These are phyloP conservation scores for Rozella allomycis DNA, from an alignment of 371 early-diverging fungal species.

Conservation along the genomic window DNA sequence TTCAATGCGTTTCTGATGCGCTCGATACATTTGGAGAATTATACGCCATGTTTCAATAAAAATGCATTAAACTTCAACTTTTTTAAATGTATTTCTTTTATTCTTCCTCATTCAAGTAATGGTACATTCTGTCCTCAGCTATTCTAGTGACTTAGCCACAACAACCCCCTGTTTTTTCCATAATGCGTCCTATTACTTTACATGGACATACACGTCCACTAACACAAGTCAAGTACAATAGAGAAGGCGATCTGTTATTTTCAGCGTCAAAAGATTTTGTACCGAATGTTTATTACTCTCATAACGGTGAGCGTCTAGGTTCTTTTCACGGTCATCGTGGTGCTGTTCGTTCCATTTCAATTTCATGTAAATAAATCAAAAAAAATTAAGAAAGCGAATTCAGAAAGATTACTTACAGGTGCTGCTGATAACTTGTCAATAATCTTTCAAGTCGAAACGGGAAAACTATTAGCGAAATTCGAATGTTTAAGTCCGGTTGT, in stretches of 20 bases:
- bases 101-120: too few species aligned
- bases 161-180: neutral
- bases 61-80: too few species aligned
- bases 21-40: too few species aligned
- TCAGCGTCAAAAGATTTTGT: slow-evolving; percentile 84
- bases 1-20: too few species aligned
- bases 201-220: slow-evolving; percentile 93
- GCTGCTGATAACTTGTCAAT: slow-evolving; percentile 83
- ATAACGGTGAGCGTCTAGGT: slow-evolving; percentile 93
- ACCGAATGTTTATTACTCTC: slow-evolving; percentile 83
- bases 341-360: slow-evolving; percentile 82
- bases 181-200: slow-evolving; percentile 67
- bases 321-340: slow-evolving; percentile 88
- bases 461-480: slow-evolving; percentile 69
- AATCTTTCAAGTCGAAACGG: slow-evolving; percentile 88
- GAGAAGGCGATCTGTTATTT: slow-evolving; percentile 96
- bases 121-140: too few species aligned
- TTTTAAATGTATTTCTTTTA: too few species aligned
- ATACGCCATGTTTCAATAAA: too few species aligned
- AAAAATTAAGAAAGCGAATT: slow-evolving; percentile 20
- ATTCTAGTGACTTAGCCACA: slow-evolving; percentile 52
- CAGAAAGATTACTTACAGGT: slow-evolving; percentile 55
- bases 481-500: slow-evolving; percentile 76
- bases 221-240: slow-evolving; percentile 95
- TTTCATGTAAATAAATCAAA: slow-evolving; percentile 38